Evolutionary conservation across 2,329 filamentous ascomycete genomes (phyloP).

Genomic region (Phoma sp.): DNA sequence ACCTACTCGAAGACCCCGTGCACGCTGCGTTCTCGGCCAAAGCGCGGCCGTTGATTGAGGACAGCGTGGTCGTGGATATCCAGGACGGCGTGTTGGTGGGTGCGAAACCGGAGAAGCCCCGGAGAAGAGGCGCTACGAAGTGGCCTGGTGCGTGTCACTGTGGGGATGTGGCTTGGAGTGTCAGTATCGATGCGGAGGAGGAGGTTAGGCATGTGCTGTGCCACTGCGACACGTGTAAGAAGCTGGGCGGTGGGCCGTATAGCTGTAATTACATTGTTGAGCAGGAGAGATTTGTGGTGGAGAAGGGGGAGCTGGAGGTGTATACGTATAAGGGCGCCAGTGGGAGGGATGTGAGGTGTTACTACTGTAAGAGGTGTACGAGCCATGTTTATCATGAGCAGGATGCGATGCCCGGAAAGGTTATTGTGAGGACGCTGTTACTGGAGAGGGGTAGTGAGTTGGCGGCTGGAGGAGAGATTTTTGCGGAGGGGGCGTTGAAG

Average conservation of each 20-base stretch:
- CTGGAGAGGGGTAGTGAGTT: conserved; percentile 46
- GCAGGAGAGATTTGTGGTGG: conserved; percentile 32
- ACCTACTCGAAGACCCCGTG: conserved; percentile 39
- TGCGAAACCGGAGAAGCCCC: conserved; percentile 26
- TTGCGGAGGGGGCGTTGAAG: conserved; percentile 42
- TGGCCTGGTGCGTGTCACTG: conserved; percentile 44
- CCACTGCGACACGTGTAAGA: conserved; percentile 47
- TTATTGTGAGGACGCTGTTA: conserved; percentile 49
- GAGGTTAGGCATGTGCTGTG: conserved; percentile 39
- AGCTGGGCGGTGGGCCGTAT: conserved; percentile 44
- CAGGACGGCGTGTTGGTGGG: conserved; percentile 43
- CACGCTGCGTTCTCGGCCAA: conserved; percentile 37
- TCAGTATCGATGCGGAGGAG: conserved; percentile 31
- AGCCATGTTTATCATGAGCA: conserved; percentile 51
- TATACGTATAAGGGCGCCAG: conserved; percentile 44
- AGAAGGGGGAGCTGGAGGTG: conserved; percentile 30
- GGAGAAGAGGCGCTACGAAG: conserved; percentile 1
- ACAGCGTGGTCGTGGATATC: conserved; percentile 43
- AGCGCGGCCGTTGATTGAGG: conserved; percentile 40
- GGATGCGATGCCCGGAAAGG: conserved; percentile 48
- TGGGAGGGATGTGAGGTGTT: conserved; percentile 47
- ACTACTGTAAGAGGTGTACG: conserved; percentile 48
- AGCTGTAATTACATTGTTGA: conserved; percentile 47
- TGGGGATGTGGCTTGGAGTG: conserved; percentile 32
- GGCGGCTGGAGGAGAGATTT: conserved; percentile 47